These are phyloP conservation scores for Plasmodiophora brassicae DNA, from an alignment of 208 protist genomes.

Conservation along the genomic window DNA sequence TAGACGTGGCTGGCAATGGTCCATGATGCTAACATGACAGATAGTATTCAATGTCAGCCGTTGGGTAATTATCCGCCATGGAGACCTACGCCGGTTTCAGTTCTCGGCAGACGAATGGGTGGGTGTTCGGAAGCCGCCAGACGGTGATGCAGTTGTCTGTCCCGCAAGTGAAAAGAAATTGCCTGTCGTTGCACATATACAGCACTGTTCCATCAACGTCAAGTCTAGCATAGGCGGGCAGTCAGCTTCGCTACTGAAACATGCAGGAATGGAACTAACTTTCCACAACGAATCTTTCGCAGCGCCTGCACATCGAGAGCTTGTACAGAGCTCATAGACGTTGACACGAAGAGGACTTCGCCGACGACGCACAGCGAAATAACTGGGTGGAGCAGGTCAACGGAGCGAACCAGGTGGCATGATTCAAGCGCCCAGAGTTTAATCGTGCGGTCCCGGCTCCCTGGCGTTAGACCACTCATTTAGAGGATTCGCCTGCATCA, in stretches of 20 bases:
- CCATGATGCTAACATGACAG: too few relatives aligned
- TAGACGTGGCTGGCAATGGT: too few relatives aligned
- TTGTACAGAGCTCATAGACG: background rate
- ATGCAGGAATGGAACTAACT: background rate
- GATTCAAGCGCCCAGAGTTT: background rate
- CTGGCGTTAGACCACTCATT: background rate
- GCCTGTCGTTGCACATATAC: slow-evolving; percentile 4
- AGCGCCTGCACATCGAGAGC: background rate
- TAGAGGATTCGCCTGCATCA: background rate
- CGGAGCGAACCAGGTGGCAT: slow-evolving; percentile 6
- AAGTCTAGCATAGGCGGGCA: background rate
- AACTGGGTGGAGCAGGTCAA: background rate
- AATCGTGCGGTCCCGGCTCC: background rate
- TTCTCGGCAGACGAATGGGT: too few relatives aligned
- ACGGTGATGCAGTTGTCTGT: background rate
- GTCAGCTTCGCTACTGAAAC: background rate
- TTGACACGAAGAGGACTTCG: background rate
- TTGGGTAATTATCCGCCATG: too few relatives aligned
- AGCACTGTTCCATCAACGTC: background rate
- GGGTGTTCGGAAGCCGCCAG: background rate
- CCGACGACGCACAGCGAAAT: background rate
- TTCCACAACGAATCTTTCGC: background rate
- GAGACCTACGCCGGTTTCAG: too few relatives aligned
- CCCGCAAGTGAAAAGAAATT: slow-evolving; percentile 3
- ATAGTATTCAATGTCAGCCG: too few relatives aligned